Conservation (phyloP, 169 alveolate genomes). For the Plasmodium vinckei region DNA sequence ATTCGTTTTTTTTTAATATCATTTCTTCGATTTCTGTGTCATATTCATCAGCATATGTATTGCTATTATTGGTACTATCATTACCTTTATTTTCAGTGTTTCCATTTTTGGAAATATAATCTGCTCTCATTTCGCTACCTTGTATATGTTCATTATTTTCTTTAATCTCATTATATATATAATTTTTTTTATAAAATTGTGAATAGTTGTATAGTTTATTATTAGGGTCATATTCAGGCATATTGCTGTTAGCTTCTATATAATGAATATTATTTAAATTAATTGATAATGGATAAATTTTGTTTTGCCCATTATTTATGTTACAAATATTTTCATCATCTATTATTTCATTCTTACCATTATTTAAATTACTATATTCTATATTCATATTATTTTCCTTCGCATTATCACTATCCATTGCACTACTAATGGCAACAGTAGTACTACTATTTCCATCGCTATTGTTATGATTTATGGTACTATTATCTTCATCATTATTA, state of each 20-base stretch:
- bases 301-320: conserved; percentile 1
- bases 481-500: conserved; percentile 10
- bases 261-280: conserved; percentile 10
- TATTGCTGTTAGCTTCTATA: conserved; percentile 11
- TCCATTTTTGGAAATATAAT: not conserved
- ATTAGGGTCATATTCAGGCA: not conserved
- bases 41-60: conserved; percentile 9
- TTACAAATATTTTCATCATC: conserved; percentile 4
- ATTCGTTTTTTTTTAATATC: conserved; percentile 36
- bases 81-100: not conserved
- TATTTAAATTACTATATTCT: too few species aligned
- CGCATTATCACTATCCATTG: too few species aligned
- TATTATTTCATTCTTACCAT: not conserved
- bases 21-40: conserved; percentile 53
- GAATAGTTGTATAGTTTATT: conserved; percentile 15
- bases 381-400: too few species aligned
- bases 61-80: not conserved
- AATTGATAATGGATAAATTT: not conserved
- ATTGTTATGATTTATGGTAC: too few species aligned
- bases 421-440: too few species aligned
- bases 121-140: too few species aligned
- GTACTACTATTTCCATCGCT: too few species aligned
- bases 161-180: not conserved
- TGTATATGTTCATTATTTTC: too few species aligned
- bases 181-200: conserved; percentile 29